Evolutionary conservation across 164 flowering plant species (phyloP).

Genomic region (Piper longum): DNA sequence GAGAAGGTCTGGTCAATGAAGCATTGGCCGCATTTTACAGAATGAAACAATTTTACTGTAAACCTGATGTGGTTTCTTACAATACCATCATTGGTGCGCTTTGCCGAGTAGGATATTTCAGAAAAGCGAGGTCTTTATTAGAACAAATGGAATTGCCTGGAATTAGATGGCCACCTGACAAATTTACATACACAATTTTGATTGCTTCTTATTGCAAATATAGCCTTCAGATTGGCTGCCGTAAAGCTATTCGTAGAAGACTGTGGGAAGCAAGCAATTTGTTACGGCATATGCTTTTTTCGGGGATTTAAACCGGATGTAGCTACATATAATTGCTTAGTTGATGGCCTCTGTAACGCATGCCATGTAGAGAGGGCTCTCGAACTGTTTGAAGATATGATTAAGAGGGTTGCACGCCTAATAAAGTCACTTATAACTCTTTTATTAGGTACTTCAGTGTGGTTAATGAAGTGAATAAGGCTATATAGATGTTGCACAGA

Average conservation of each 20-base stretch:
- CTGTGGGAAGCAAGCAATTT: constrained; percentile 84
- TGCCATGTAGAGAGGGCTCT: constrained; percentile 67
- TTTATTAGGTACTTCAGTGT: constrained; percentile 68
- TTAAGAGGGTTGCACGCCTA: constrained; percentile 48
- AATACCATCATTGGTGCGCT: constrained; percentile 58
- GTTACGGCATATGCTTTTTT: constrained; percentile 67
- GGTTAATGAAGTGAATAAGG: constrained; percentile 70
- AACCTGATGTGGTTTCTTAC: constrained; percentile 70
- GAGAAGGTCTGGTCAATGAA: constrained; percentile 73
- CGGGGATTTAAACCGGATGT: constrained; percentile 83
- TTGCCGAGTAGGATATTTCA: constrained; percentile 62
- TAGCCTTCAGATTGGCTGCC: constrained; percentile 58
- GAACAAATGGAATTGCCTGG: constrained; percentile 88
- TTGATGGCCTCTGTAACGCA: constrained; percentile 87
- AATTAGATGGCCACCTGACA: constrained; percentile 71
- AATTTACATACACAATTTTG: constrained; percentile 65
- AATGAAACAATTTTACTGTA: constrained; percentile 69
- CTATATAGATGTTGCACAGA: constrained; percentile 62
- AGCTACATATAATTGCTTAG: constrained; percentile 80
- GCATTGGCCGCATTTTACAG: constrained; percentile 51
- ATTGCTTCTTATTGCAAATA: constrained; percentile 69
- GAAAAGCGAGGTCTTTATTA: constrained; percentile 60
- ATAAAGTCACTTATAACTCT: constrained; percentile 68
- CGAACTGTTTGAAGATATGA: constrained; percentile 79
- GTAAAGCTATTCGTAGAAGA: constrained; percentile 68